These are phyloP conservation scores for Amborella trichopoda DNA, from an alignment of 164 flowering plant genomes.

Conservation along the genomic window DNA sequence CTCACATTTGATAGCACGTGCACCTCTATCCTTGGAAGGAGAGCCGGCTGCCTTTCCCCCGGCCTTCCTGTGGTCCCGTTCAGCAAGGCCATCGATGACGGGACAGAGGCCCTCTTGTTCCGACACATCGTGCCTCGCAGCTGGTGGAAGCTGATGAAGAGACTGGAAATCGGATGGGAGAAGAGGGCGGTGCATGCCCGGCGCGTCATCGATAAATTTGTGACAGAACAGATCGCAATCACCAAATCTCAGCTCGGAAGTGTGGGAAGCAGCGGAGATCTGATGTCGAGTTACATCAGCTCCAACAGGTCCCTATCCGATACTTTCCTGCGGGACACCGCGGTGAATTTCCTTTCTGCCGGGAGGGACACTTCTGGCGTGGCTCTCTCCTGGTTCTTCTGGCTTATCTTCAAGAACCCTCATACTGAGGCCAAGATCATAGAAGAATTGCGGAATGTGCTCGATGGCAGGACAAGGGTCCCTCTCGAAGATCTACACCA, in stretches of 20 bases:
- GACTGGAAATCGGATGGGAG: slow-evolving; percentile 17
- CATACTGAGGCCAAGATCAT: not conserved
- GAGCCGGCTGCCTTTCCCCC: slow-evolving; percentile 14
- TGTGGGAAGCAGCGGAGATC: not conserved
- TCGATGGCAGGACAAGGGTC: not conserved
- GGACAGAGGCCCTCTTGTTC: slow-evolving; percentile 10
- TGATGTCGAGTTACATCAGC: slow-evolving; percentile 9
- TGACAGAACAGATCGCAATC: slow-evolving; percentile 5
- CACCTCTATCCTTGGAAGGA: slow-evolving; percentile 11
- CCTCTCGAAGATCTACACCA: slow-evolving; percentile 11
- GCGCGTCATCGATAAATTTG: slow-evolving; percentile 14
- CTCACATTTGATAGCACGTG: slow-evolving; percentile 25
- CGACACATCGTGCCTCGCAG: slow-evolving; percentile 19
- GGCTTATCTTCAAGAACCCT: slow-evolving; percentile 4
- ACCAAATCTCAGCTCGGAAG: not conserved
- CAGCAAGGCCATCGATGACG: slow-evolving; percentile 20
- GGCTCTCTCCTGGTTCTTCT: slow-evolving; percentile 12
- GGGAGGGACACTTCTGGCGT: slow-evolving; percentile 6
- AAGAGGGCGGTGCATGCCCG: slow-evolving; percentile 11
- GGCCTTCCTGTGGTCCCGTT: slow-evolving; percentile 18
- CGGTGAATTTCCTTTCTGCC: slow-evolving; percentile 8
- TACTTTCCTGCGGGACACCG: slow-evolving; percentile 6
- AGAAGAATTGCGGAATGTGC: not conserved
- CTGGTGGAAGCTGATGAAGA: slow-evolving; percentile 23
- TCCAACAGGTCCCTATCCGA: not conserved